A percentile compares a stretch with the other conserved stretches of the same genome.
Conservation (phyloP, 805 yeast genomes). For the Sungouiella thailandica region DNA sequence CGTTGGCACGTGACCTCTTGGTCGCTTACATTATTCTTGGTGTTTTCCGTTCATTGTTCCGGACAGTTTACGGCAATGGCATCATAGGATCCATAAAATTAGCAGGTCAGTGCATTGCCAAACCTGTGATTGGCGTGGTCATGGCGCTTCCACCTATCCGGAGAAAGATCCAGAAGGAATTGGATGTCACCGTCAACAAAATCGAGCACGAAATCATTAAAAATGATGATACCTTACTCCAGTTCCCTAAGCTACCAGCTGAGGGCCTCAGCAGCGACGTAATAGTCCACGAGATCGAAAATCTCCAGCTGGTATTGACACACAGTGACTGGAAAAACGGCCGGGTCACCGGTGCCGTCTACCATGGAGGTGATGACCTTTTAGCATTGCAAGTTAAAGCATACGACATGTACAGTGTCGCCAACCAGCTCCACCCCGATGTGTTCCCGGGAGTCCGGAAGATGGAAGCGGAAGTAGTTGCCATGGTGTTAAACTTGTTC, state of each 20-base stretch:
- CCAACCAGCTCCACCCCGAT: slow-evolving; percentile 95
- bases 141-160: slow-evolving; percentile 48
- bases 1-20: slow-evolving; percentile 18
- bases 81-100: slow-evolving; percentile 3
- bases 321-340: slow-evolving; percentile 84
- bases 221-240: slow-evolving; percentile 42
- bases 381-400: slow-evolving; percentile 72
- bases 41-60: slow-evolving; percentile 5
- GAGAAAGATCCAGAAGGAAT: slow-evolving; percentile 55
- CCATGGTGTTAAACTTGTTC: slow-evolving; percentile 80
- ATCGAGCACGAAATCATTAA: slow-evolving; percentile 58
- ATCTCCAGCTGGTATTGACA: slow-evolving; percentile 41
- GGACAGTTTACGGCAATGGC: slow-evolving; percentile 17
- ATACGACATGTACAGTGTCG: slow-evolving; percentile 70
- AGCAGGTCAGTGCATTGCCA: slow-evolving; percentile 1
- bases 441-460: slow-evolving; percentile 94
- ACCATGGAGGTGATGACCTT: slow-evolving; percentile 87
- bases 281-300: slow-evolving; percentile 49
- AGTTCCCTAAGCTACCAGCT: slow-evolving; percentile 51
- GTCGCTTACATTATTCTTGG: slow-evolving; percentile 14
- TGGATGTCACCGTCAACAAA: slow-evolving; percentile 39
- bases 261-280: slow-evolving; percentile 47
- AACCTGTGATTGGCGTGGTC: slow-evolving; percentile 8
- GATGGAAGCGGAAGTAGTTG: slow-evolving; percentile 92
- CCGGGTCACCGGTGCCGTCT: slow-evolving; percentile 89